Conservation (phyloP, 345 rosid genomes). For the Xanthoceras sorbifolium region DNA sequence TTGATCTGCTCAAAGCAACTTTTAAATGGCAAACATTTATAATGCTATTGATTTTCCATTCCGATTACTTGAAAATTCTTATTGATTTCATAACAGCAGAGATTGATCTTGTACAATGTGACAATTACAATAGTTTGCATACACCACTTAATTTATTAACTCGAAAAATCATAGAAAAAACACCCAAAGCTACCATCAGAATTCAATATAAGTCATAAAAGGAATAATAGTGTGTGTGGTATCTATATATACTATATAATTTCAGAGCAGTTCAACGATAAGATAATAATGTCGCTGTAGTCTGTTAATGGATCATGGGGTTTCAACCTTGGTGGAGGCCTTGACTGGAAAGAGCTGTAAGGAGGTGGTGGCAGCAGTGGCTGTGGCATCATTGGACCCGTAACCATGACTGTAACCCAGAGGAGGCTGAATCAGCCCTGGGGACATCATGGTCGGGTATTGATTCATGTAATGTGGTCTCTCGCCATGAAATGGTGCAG, state of each 20-base stretch:
- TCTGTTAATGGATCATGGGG: slow-evolving; percentile 18
- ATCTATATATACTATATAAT: no score
- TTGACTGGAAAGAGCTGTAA: background rate
- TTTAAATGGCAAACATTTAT: background rate
- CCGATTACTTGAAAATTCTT: background rate
- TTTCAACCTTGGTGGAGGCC: slow-evolving; percentile 1
- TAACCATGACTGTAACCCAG: background rate
- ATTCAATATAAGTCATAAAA: background rate
- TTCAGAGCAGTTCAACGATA: slow-evolving; percentile 5
- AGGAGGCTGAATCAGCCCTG: background rate
- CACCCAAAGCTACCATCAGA: background rate
- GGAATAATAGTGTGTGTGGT: no score
- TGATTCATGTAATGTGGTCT: background rate
- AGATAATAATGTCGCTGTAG: background rate
- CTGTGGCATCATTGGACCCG: background rate
- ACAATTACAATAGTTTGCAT: background rate
- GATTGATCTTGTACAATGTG: no score
- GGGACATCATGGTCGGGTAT: background rate
- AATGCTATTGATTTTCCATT: background rate
- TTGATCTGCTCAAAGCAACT: background rate
- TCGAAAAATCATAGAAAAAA: no score
- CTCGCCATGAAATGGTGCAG: background rate
- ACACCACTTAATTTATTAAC: no score
- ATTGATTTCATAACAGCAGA: background rate
- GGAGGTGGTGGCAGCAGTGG: background rate